A percentile compares a stretch with the other conserved stretches of the same genome.
These are phyloP conservation scores for Chiua virens DNA, from an alignment of 768 basidiomycete genomes.

Conservation along the genomic window DNA sequence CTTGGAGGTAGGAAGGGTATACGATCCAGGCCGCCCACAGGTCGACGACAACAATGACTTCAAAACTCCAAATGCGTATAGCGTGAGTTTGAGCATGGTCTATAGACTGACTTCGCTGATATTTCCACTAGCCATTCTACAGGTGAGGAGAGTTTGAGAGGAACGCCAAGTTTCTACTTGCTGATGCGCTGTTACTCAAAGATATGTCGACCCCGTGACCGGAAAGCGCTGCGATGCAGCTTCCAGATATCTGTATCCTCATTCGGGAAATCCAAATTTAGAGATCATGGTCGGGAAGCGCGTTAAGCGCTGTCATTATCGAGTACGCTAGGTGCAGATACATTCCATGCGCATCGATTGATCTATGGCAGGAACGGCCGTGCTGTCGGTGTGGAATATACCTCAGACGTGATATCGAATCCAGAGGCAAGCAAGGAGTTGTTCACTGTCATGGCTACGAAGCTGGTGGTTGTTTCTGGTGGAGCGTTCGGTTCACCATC, in stretches of 20 bases:
- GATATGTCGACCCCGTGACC: constrained; percentile 51
- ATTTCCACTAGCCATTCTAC: constrained; percentile 7
- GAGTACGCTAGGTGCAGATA: constrained; percentile 25
- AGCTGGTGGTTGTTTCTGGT: constrained; percentile 39
- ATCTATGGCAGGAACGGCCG: constrained; percentile 25
- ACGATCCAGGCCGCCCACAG: constrained; percentile 45
- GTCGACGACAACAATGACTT: constrained; percentile 52
- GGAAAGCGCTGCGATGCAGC: constrained; percentile 30
- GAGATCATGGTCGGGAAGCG: constrained; percentile 30
- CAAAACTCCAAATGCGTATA: constrained; percentile 22
- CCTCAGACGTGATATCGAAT: constrained; percentile 25
- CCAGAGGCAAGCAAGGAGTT: constrained; percentile 10
- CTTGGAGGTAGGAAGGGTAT: constrained; percentile 43
- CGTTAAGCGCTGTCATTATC: constrained; percentile 37
- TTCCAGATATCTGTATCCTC: constrained; percentile 39
- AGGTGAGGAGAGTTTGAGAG: constrained; percentile 11
- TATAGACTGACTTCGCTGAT: neutral
- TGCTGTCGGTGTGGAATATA: constrained; percentile 40
- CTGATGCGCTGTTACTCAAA: constrained; percentile 24
- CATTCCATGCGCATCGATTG: neutral
- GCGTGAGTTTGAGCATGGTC: constrained; percentile 12
- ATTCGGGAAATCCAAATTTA: constrained; percentile 29
- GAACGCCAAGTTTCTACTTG: neutral
- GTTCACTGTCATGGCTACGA: constrained; percentile 27
- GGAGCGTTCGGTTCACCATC: constrained; percentile 46